Evolutionary conservation across 2,329 filamentous ascomycete genomes (phyloP).

Genomic region (Clathrospora elynae): DNA sequence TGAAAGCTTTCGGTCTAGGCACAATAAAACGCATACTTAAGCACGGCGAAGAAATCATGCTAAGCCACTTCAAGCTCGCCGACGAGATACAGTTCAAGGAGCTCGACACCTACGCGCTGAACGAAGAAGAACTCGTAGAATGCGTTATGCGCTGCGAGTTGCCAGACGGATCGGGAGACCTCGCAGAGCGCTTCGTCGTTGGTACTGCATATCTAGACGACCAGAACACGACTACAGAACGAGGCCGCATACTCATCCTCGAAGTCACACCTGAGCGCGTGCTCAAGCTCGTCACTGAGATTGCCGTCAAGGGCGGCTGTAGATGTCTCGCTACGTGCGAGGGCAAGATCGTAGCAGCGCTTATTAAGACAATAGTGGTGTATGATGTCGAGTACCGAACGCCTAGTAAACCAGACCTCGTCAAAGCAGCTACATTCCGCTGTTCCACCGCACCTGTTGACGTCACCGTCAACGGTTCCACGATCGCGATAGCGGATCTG

Average conservation of each 20-base stretch:
- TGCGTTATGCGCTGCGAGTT: slow-evolving; percentile 79
- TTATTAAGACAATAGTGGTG: slow-evolving; percentile 82
- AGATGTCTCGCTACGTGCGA: slow-evolving; percentile 73
- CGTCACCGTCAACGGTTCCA: slow-evolving; percentile 72
- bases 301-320: slow-evolving; percentile 77
- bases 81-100: slow-evolving; percentile 87
- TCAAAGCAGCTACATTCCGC: slow-evolving; percentile 75
- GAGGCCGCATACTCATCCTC: slow-evolving; percentile 81
- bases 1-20: slow-evolving; percentile 84
- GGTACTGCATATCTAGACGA: slow-evolving; percentile 82
- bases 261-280: slow-evolving; percentile 77
- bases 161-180: slow-evolving; percentile 60
- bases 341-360: slow-evolving; percentile 78
- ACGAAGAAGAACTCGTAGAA: slow-evolving; percentile 77
- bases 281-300: slow-evolving; percentile 72
- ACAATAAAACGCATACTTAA: slow-evolving; percentile 77
- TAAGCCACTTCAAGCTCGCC: slow-evolving; percentile 83
- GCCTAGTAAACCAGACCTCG: slow-evolving; percentile 61
- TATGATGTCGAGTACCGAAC: slow-evolving; percentile 62
- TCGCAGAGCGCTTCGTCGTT: slow-evolving; percentile 81
- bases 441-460: slow-evolving; percentile 85
- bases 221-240: slow-evolving; percentile 55
- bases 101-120: slow-evolving; percentile 71
- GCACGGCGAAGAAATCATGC: slow-evolving; percentile 73
- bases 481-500: slow-evolving; percentile 84